Evolutionary conservation across 768 basidiomycete species (phyloP).

Genomic region (Termitomyces sp.): DNA sequence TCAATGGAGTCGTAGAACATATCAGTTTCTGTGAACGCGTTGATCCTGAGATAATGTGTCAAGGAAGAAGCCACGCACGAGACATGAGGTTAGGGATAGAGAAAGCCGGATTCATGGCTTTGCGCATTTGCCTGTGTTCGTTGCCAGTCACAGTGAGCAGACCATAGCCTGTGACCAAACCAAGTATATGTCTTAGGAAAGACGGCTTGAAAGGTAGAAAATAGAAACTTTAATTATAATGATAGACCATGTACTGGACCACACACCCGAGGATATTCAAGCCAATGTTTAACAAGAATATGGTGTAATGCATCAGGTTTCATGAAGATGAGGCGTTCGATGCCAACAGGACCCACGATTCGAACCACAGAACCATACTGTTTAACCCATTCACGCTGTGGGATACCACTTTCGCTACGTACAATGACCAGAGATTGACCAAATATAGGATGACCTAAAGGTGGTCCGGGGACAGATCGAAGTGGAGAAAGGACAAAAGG

Average conservation of each 20-base stretch:
- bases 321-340: slow-evolving; percentile 39
- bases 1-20: slow-evolving; percentile 45
- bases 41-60: background rate
- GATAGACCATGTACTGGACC: background rate
- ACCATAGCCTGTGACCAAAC: slow-evolving; percentile 38
- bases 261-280: slow-evolving; percentile 37
- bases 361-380: slow-evolving; percentile 38
- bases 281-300: slow-evolving; percentile 36
- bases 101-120: slow-evolving; percentile 47
- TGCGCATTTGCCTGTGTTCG: slow-evolving; percentile 44
- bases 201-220: slow-evolving; percentile 24
- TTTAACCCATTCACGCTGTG: slow-evolving; percentile 42
- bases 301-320: slow-evolving; percentile 37
- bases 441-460: slow-evolving; percentile 18
- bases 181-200: slow-evolving; percentile 36
- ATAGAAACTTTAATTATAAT: background rate
- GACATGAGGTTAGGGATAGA: slow-evolving; percentile 36
- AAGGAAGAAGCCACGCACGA: slow-evolving; percentile 18
- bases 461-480: slow-evolving; percentile 21
- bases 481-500: slow-evolving; percentile 24
- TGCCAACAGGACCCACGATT: slow-evolving; percentile 38
- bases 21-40: slow-evolving; percentile 26
- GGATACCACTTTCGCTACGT: slow-evolving; percentile 31
- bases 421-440: slow-evolving; percentile 8
- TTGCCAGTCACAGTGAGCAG: slow-evolving; percentile 43